Evolutionary conservation across 805 yeast genomes (phyloP), one percentile per base, ranked within the genome.

Genomic region (Yamadazyma paraphyllophila): DNA sequence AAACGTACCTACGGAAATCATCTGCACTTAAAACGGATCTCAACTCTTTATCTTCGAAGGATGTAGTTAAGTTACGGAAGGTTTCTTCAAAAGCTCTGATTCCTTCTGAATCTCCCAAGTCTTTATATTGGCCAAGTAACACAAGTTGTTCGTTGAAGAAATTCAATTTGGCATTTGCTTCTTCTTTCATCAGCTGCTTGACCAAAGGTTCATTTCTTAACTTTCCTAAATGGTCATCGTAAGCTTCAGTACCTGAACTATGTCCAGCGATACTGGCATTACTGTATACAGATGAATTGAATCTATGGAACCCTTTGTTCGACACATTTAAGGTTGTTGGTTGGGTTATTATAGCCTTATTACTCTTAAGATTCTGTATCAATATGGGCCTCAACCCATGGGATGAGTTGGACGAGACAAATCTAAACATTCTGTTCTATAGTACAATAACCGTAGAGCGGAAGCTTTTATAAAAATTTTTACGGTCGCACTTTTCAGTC

Each of bases 331-430:
- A 13, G 34, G 44, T 25, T 39, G 42, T 41, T 41, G 37, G 50
- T 37, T 44, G 54, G 10, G 25, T 27, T 7, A 46, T 44, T 12
- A 42, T 39, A 36, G 52, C 50, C 24, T 56, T 53, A 48, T 62
- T 64, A 37, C 58, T 55, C 46, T 69, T 61, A 29, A 69, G 71
- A 47, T 69, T 69, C 58, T 61, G 67, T 41, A 69, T 56, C 40
- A 69, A 51, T 24, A 55, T 69, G 10, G 74, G 73, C 48, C 70
- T 62, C 40, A 71, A 51, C 36, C 66, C 59, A 45, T 59, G 63
- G 45, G 58, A 67, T 14, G 74, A 63, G 51, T 67, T 69, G n/a
- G 66, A 42, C 13, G 70, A 55, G 17, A 69, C 61, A 38, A 71
- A 59, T 51, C 74, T 62, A 46, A 70, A 69, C 75, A 70, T 70